A percentile compares a stretch with the other conserved stretches of the same genome.
Evolutionary conservation across 352 stramenopile species (phyloP).

Genomic region (Globisporangium mamillatum): DNA sequence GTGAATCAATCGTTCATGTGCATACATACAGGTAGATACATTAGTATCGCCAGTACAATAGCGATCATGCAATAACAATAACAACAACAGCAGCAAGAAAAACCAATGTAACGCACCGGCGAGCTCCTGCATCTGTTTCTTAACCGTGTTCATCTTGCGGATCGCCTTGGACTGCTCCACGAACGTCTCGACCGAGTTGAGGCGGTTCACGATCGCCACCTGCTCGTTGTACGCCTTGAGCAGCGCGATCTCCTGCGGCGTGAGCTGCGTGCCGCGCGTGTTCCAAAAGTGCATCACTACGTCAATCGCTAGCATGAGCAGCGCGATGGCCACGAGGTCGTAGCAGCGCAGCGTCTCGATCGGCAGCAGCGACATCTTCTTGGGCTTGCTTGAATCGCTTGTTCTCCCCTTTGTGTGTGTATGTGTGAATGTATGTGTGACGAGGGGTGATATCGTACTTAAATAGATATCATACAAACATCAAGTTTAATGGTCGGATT

Average conservation of each 20-base stretch:
- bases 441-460: constrained; percentile 5
- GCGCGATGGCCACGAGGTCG: constrained; percentile 68
- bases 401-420: constrained; percentile 7
- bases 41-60: background rate
- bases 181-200: constrained; percentile 88
- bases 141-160: constrained; percentile 81
- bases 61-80: background rate
- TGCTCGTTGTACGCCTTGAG: constrained; percentile 74
- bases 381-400: background rate
- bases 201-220: constrained; percentile 71
- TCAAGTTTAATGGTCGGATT: constrained; percentile 17
- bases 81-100: background rate
- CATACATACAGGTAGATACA: constrained; percentile 2
- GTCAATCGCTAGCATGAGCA: constrained; percentile 54
- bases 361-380: constrained; percentile 31
- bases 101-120: constrained; percentile 34
- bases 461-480: background rate
- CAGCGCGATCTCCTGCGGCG: constrained; percentile 51
- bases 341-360: constrained; percentile 60
- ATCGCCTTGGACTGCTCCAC: constrained; percentile 86
- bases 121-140: constrained; percentile 84
- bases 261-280: constrained; percentile 44
- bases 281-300: constrained; percentile 55
- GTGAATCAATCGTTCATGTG: background rate
- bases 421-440: background rate